Conservation (phyloP, 208 protist genomes). For the Plasmodiophora brassicae region DNA sequence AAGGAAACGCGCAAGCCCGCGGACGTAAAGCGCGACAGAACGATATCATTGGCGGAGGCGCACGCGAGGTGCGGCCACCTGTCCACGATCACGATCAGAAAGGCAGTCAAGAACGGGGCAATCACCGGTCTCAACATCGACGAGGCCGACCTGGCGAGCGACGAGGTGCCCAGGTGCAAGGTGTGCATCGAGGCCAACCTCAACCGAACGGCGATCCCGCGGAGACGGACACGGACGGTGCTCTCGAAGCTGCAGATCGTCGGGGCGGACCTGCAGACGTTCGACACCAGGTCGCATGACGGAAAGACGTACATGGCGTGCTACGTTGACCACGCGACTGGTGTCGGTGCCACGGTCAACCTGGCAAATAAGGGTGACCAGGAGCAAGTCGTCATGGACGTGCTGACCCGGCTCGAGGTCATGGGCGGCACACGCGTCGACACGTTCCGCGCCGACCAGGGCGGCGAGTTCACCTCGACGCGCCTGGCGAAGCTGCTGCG, state of each 20-base stretch:
- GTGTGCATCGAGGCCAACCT: constrained; percentile 20
- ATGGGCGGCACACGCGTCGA: neutral
- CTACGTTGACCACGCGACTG: neutral
- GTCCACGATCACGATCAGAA: neutral
- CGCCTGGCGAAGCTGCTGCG: neutral
- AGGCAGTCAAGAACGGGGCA: neutral
- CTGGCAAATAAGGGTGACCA: neutral
- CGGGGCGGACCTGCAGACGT: constrained; percentile 14
- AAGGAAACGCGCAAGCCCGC: too few relatives aligned
- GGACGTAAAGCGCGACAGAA: neutral
- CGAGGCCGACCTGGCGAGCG: neutral
- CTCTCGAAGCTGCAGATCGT: neutral
- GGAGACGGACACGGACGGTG: neutral
- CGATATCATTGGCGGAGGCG: neutral
- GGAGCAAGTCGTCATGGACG: neutral
- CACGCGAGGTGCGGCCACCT: neutral
- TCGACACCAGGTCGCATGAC: neutral
- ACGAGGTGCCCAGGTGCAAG: neutral
- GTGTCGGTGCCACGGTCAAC: neutral
- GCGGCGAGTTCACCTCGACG: neutral
- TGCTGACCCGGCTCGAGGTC: neutral
- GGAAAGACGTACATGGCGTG: neutral
- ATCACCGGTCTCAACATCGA: neutral
- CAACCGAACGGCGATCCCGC: neutral
- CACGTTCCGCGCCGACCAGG: neutral